These are phyloP conservation scores for Macrolepiota dolichaula DNA, from an alignment of 768 basidiomycete genomes.

Conservation along the genomic window DNA sequence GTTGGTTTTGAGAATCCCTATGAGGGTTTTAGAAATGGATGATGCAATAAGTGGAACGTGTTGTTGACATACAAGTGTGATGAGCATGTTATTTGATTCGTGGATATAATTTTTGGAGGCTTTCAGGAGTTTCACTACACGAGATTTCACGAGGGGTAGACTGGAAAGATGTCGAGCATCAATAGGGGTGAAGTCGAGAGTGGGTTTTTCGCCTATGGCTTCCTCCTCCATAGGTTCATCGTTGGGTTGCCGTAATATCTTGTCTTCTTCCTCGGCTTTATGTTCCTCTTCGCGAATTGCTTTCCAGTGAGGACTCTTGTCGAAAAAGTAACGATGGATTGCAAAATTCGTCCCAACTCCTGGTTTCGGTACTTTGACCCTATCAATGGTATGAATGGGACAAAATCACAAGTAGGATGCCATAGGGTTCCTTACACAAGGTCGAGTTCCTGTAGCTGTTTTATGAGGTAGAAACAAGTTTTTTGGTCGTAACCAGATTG, in stretches of 20 bases:
- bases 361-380: conserved; percentile 73
- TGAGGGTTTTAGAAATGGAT: neutral
- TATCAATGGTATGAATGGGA: conserved; percentile 20
- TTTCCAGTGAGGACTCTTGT: conserved; percentile 72
- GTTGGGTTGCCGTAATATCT: conserved; percentile 21
- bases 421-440: conserved; percentile 52
- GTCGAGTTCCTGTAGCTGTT: conserved; percentile 68
- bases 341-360: conserved; percentile 75
- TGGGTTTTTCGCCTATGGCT: conserved; percentile 20
- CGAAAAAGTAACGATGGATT: conserved; percentile 84
- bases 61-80: conserved; percentile 58
- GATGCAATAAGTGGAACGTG: neutral
- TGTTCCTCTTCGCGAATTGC: conserved; percentile 70
- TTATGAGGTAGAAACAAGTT: conserved; percentile 83
- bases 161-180: conserved; percentile 78
- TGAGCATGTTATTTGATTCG: conserved; percentile 70
- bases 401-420: neutral
- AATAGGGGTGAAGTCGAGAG: conserved; percentile 64
- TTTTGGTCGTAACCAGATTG: conserved; percentile 85
- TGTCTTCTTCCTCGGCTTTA: conserved; percentile 35
- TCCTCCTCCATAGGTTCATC: conserved; percentile 34
- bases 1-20: conserved; percentile 77
- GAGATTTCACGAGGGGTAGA: conserved; percentile 62
- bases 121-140: conserved; percentile 71
- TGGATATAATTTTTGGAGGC: conserved; percentile 69